Conservation (phyloP, 257 asterid genomes). For the Nyctanthes arbortristis region DNA sequence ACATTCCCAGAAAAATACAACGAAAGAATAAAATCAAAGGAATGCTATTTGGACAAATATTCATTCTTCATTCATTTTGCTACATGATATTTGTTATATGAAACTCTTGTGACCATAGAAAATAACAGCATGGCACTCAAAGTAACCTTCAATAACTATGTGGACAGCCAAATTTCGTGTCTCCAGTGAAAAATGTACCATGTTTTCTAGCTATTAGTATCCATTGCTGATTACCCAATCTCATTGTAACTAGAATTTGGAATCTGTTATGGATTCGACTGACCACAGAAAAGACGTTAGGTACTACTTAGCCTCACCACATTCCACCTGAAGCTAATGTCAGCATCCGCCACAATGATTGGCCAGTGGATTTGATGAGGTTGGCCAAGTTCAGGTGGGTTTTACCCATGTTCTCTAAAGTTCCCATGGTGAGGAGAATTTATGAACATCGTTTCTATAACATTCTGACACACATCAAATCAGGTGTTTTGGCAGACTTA, state of each 20-base stretch:
- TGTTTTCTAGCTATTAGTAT: neutral
- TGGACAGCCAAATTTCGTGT: neutral
- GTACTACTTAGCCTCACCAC: neutral
- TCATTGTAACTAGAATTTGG: neutral
- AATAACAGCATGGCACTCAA: neutral
- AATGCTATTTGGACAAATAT: neutral
- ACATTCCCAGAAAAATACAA: too few relatives aligned
- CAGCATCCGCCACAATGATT: neutral
- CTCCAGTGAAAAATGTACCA: neutral
- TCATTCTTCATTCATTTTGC: neutral
- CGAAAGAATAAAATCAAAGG: neutral
- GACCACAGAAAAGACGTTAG: neutral
- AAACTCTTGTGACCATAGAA: neutral
- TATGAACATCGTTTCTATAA: neutral
- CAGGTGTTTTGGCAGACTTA: neutral
- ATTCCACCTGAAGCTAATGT: neutral
- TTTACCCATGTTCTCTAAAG: neutral
- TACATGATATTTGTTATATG: neutral
- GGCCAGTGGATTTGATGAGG: too few relatives aligned
- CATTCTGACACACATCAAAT: neutral
- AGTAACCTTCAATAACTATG: neutral
- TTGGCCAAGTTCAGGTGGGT: too few relatives aligned
- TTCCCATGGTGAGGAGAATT: neutral
- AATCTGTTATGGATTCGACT: neutral
- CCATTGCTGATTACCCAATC: neutral